A percentile compares a stretch with the other conserved stretches of the same genome.
Conservation (phyloP, 192 early-diverging fungal genomes). For the Coemansia sp. region DNA sequence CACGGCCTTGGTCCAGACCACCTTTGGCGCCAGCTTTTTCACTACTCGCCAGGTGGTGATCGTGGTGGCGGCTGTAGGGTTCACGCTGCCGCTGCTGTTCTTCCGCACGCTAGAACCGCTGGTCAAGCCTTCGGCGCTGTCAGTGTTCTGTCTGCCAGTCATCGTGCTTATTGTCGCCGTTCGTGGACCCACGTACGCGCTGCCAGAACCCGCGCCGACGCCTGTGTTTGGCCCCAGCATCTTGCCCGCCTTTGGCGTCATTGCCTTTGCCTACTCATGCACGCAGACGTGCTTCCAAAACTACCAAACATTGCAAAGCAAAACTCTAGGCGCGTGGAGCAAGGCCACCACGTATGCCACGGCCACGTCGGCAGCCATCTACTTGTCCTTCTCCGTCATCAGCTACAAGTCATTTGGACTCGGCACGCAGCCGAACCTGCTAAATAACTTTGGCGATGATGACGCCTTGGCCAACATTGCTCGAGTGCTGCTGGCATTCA, state of each 20-base stretch:
- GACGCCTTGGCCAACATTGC: slow-evolving; percentile 62
- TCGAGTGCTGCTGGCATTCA: slow-evolving; percentile 58
- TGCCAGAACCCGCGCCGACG: slow-evolving; percentile 53
- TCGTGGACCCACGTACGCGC: slow-evolving; percentile 54
- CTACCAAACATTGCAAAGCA: slow-evolving; percentile 53
- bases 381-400: slow-evolving; percentile 58
- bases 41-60: slow-evolving; percentile 28
- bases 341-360: slow-evolving; percentile 54
- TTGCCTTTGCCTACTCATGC: slow-evolving; percentile 66
- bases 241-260: slow-evolving; percentile 61
- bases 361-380: slow-evolving; percentile 50
- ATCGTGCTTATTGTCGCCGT: slow-evolving; percentile 60
- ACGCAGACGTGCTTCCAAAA: slow-evolving; percentile 61
- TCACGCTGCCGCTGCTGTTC: slow-evolving; percentile 61
- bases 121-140: slow-evolving; percentile 54
- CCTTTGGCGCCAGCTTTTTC: slow-evolving; percentile 14
- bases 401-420: slow-evolving; percentile 63
- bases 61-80: slow-evolving; percentile 10
- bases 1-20: slow-evolving; percentile 12
- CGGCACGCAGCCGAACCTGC: slow-evolving; percentile 60
- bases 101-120: slow-evolving; percentile 62
- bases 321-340: slow-evolving; percentile 51
- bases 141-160: slow-evolving; percentile 60
- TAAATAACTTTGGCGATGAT: slow-evolving; percentile 61
- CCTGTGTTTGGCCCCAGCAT: slow-evolving; percentile 58